Base-by-base conservation (phyloP, 176 grass and related monocot species). In the Tuctoria greenei region DNA sequence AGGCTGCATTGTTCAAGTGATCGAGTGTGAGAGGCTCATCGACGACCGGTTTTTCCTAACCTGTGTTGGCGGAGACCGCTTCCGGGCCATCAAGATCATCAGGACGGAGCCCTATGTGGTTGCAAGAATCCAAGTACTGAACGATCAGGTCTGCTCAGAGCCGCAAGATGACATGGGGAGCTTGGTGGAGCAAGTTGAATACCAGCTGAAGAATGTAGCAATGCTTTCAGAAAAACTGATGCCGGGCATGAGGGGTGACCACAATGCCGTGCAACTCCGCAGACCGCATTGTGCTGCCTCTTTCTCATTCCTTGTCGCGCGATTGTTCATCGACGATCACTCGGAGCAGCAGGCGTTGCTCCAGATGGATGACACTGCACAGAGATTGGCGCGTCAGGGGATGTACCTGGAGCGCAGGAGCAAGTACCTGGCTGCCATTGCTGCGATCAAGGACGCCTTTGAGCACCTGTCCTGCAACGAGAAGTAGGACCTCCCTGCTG, bases 1-100 rank as follows among this genome's bases (percentile, higher is more conserved):
- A 0, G 95, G 95, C 27, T 99, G 95, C 74, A 64, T 88, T 2
- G 95, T 79, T 4, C 82, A 86, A 42, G 75, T 99, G 10, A 79
- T 99, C 3, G 82, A 95, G 69, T 84, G 88, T n/a, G 85, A 99
- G 69, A 81, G 82, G 66, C 81, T 95, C 24, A 75, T 80, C 6
- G 85, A 90, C 34, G 95, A 78, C 72, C 77, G 91, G 1, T 99
- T 95, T 81, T 99, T 99, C 73, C 76, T 99, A 42, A 92, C 90
- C 34, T 99, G 91, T 52, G 78, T 88, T 2, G 91, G 80, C 24
- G 82, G 81, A 47, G 89, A 92, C 27, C 84, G 95, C 12, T 99
- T 99, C 85, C 89, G 87, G 15, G 81, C 95, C 27, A 4, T 79
- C 2, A 67, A 77, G 40, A 36, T 86, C 34, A 34, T 92, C 85